Conservation (phyloP, 345 rosid species). For the Salix viminalis region DNA sequence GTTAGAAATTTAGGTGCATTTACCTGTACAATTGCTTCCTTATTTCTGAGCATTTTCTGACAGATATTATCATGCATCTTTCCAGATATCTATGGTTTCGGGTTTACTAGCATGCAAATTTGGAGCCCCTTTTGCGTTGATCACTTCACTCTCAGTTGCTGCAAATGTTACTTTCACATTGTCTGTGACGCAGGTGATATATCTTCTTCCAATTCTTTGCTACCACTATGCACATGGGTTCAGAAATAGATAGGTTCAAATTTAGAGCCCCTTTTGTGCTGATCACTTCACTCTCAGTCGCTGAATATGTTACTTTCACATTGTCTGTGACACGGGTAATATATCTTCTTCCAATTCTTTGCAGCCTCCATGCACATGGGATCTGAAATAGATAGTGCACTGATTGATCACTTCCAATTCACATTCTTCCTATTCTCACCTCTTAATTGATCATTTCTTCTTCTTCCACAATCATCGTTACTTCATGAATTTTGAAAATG, state of each 20-base stretch:
- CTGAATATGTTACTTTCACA: conserved; percentile 76
- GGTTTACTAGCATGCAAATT: conserved; percentile 92
- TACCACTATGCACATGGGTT: not conserved
- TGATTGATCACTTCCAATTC: not conserved
- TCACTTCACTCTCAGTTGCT: conserved; percentile 88
- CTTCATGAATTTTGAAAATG: not conserved
- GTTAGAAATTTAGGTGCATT: not conserved
- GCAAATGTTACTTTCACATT: conserved; percentile 78
- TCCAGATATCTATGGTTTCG: conserved; percentile 95
- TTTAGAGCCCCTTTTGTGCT: conserved; percentile 93
- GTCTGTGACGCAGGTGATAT: conserved; percentile 78
- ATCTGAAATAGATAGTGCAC: not conserved
- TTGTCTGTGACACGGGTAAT: conserved; percentile 84
- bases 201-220: conserved; percentile 10
- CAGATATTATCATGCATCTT: conserved; percentile 37
- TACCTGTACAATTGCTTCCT: conserved; percentile 15
- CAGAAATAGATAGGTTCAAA: conserved; percentile 27
- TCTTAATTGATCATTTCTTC: not conserved
- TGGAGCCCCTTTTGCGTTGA: conserved; percentile 98
- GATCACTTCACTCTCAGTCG: conserved; percentile 93
- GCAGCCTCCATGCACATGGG: not conserved
- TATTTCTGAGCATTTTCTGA: conserved; percentile 21
- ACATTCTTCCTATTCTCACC: too few species aligned
- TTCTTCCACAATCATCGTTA: not conserved
- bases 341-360: conserved; percentile 13